These are phyloP conservation scores for Apium graveolens DNA, from an alignment of 129 eudicot genomes.

Conservation along the genomic window DNA sequence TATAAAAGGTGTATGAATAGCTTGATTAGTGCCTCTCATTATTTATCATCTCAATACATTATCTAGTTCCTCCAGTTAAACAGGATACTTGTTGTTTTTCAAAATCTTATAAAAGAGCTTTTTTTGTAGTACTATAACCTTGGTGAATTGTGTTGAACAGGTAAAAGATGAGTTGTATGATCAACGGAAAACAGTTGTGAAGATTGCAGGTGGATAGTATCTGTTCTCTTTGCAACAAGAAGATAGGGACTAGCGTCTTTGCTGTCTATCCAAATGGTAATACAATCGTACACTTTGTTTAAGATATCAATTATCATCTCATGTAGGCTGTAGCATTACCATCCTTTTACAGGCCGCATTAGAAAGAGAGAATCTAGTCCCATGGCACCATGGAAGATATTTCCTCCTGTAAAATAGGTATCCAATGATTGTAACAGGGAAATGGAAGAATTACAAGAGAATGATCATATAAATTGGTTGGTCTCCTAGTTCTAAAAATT, in stretches of 20 bases:
- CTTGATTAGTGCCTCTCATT: background rate
- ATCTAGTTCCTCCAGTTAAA: background rate
- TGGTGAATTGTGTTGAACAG: constrained; percentile 25
- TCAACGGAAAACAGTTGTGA: constrained; percentile 57
- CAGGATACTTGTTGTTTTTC: background rate
- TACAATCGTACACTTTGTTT: constrained; percentile 90
- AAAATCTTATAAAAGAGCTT: background rate
- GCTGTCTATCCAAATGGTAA: constrained; percentile 82
- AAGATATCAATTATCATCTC: background rate
- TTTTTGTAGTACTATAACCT: background rate
- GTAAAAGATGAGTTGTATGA: constrained; percentile 73
- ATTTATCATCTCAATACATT: background rate
- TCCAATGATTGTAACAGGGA: background rate
- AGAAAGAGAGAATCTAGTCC: constrained; percentile 91
- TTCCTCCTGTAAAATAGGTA: constrained; percentile 62
- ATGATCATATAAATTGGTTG: background rate
- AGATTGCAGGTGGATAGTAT: constrained; percentile 69
- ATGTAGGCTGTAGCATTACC: constrained; percentile 55
- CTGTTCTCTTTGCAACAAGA: constrained; percentile 91
- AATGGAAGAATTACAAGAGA: background rate
- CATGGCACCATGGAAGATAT: constrained; percentile 98
- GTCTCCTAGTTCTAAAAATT: background rate
- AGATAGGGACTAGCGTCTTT: constrained; percentile 83
- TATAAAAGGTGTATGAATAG: background rate
- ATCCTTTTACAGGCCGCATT: constrained; percentile 95